Conservation (phyloP, 805 yeast genomes). For the Komagataella ulmi region DNA sequence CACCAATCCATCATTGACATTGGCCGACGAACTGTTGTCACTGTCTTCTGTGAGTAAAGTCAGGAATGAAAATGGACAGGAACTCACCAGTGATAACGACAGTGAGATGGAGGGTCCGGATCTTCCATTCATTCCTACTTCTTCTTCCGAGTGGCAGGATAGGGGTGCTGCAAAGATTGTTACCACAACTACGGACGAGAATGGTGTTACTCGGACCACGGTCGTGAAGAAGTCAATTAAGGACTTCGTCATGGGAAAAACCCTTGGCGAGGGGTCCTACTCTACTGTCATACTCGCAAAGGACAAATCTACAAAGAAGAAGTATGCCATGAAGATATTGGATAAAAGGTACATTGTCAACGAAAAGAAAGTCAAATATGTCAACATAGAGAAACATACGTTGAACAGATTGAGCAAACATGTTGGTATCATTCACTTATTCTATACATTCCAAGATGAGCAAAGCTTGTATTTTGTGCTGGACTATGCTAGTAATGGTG, state of each 20-base stretch:
- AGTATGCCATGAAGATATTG: slow-evolving; percentile 66
- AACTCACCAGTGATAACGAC: neutral
- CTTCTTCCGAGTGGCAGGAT: slow-evolving; percentile 32
- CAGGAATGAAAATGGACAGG: neutral
- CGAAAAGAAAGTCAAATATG: slow-evolving; percentile 77
- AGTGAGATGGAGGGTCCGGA: neutral
- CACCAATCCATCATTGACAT: neutral
- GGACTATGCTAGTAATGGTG: slow-evolving; percentile 75
- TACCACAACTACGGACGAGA: slow-evolving; percentile 25
- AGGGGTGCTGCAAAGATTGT: slow-evolving; percentile 47
- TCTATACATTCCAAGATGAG: slow-evolving; percentile 72
- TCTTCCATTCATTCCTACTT: neutral
- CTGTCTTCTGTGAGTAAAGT: neutral
- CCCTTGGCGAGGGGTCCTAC: slow-evolving; percentile 92
- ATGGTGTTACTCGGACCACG: slow-evolving; percentile 38
- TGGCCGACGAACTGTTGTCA: neutral
- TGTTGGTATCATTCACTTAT: slow-evolving; percentile 52
- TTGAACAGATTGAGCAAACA: slow-evolving; percentile 52
- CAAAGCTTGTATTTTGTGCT: slow-evolving; percentile 59
- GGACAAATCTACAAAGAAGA: slow-evolving; percentile 48
- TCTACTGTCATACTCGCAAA: slow-evolving; percentile 85
- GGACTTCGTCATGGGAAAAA: slow-evolving; percentile 80
- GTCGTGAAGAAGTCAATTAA: slow-evolving; percentile 45
- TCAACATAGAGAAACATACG: slow-evolving; percentile 72
- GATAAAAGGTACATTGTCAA: slow-evolving; percentile 68